Evolutionary conservation across 306 rosid species (phyloP), one percentile per base, ranked within the genome.

Genomic region (Sicyos edulis): DNA sequence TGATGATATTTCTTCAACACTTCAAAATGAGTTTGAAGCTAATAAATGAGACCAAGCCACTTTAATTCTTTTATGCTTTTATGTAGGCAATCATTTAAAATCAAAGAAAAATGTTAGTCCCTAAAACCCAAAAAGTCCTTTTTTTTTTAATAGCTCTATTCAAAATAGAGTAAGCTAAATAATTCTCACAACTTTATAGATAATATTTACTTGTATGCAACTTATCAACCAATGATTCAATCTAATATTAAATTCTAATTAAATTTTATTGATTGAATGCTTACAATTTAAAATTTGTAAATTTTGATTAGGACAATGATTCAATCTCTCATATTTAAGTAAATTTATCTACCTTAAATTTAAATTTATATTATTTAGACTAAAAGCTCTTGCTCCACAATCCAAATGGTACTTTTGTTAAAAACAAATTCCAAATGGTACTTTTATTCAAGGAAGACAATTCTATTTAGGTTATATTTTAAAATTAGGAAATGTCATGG

Each of bases 81-180:
- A 10, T 66, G 72, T 40, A 66, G 13, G 55, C 55, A 66, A 66
- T 66, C 72, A 66, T 66, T 66, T n/a, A 66, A 44, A 66, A 40
- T 37, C 5, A 64, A 40, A 64, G 52, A 40, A 40, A 64, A 66
- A 66, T 19, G 3, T 65, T 37, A 24, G 37, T 45, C 72, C 16
- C 72, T 44, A 66, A 45, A 49, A 20, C 54, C 55, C 72, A 45
- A 44, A 66, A 66, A 66, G 72, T 66, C 54, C 20, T 65, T 44
- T 65, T 11, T 12, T 65, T 10, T 45, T 9, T 45, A 45, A n/a
- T 42, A 65, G 53, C n/a, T 65, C 71, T 65, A 65, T 65, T 5
- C 71, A 47, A 44, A 37, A 42, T 65, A 21, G 72, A 45, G 40
- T 66, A 66, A 19, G 72, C 72, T 45, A 66, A 66, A 66, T 21